A percentile compares a stretch with the other conserved stretches of the same genome.
Conservation (phyloP, 345 rosid species). For the Streptanthus diversifolius region DNA sequence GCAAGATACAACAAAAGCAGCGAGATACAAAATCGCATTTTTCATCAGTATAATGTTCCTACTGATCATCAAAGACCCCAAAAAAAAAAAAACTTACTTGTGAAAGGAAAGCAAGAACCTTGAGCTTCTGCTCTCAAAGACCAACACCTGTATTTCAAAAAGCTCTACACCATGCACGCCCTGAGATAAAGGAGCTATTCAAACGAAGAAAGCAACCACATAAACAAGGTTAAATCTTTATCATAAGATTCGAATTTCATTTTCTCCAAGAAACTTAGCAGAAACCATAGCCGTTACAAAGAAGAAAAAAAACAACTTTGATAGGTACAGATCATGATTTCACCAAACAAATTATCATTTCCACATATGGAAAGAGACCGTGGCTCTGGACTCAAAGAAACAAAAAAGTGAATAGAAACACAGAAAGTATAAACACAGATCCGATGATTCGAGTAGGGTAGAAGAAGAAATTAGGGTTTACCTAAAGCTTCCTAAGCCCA, state of each 20-base stretch:
- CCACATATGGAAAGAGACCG: not conserved
- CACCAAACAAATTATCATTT: not conserved
- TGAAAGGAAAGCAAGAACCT: not conserved
- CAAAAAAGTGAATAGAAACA: not conserved
- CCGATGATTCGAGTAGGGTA: constrained; percentile 20
- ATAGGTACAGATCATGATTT: not conserved
- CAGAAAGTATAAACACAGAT: constrained; percentile 2
- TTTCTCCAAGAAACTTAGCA: not conserved
- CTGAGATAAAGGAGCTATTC: not conserved
- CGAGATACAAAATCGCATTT: not conserved
- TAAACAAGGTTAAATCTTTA: not conserved
- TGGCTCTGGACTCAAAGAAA: not conserved
- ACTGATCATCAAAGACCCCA: not conserved
- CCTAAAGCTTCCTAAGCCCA: constrained; percentile 7
- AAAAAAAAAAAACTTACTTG: not conserved
- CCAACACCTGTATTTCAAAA: no score
- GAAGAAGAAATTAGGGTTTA: constrained; percentile 28
- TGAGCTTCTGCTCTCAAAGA: not conserved
- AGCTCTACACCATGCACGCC: constrained; percentile 10
- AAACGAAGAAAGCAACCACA: not conserved
- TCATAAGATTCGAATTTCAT: not conserved
- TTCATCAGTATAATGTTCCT: not conserved
- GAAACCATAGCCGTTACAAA: not conserved
- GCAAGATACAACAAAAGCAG: not conserved
- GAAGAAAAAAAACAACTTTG: not conserved